phyloP scores from a whole-genome alignment of 352 stramenopile genomes.

The Phytophthora brassicae region DNA sequence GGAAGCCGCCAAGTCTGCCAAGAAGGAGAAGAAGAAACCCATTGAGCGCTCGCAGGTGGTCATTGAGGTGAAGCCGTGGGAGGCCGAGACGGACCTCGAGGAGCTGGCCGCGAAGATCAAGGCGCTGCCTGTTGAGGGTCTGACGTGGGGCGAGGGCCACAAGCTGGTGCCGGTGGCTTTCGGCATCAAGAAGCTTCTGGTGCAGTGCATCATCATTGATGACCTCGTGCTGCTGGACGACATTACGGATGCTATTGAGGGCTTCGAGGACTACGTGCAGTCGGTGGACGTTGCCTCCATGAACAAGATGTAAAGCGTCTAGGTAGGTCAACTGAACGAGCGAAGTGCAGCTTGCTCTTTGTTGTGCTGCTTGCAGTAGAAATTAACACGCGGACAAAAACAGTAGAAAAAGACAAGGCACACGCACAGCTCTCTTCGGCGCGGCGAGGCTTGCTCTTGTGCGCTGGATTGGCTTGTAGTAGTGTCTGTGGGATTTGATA shows the following conservation, averaged over 20 bases:
- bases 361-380: constrained; percentile 24
- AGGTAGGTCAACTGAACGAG: constrained; percentile 18
- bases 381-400: constrained; percentile 29
- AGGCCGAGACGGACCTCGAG: constrained; percentile 77
- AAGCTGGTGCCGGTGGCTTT: constrained; percentile 86
- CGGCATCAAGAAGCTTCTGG: constrained; percentile 86
- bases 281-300: constrained; percentile 86
- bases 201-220: constrained; percentile 86
- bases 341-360: background rate
- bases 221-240: constrained; percentile 79
- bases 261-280: constrained; percentile 86
- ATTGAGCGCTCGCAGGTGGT: constrained; percentile 66
- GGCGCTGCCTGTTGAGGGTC: constrained; percentile 63
- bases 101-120: constrained; percentile 76
- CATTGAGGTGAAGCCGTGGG: constrained; percentile 78
- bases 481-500: constrained; percentile 6
- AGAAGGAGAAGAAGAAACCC: constrained; percentile 73
- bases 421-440: constrained; percentile 1
- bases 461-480: constrained; percentile 16
- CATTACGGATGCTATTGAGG: constrained; percentile 80
- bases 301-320: constrained; percentile 83
- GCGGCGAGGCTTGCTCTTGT: constrained; percentile 12
- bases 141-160: constrained; percentile 80
- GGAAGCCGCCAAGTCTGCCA: constrained; percentile 51
- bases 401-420: constrained; percentile 25